Evolutionary conservation across 768 basidiomycete species (phyloP), one percentile per base, ranked within the genome.

Genomic region (Basidioascus undulatus): DNA sequence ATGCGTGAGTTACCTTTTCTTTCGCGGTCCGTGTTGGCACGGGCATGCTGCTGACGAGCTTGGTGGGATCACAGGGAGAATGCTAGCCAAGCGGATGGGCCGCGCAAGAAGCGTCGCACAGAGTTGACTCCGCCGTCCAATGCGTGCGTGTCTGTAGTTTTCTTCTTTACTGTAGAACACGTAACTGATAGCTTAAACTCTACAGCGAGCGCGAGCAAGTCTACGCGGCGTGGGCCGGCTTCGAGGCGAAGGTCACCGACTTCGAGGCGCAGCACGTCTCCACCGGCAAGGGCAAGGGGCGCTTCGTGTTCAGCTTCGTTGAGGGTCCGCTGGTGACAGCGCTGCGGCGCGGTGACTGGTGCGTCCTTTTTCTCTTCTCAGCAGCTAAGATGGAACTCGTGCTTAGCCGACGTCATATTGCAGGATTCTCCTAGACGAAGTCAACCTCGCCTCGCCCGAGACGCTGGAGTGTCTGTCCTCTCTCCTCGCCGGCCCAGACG

Each of bases 291-390:
- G 76, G 75, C 37, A 76, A 78, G 50, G 74, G 80, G 21, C 86
- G 80, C 54, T 78, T 92, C 52, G 79, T 86, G 0, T 96, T 96
- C 53, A 73, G 74, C 8, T 96, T 94, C 51, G 74, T 96, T 2
- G 92, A 98, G 54, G 92, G 89, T 0, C 87, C 92, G 11, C 62
- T 98, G n/a, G 72, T 92, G 19, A 79, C 75, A 50, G 92, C 92
- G 3, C 58, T 98, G 42, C 68, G 76, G 23, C 67, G 66, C 35
- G 92, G 92, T 5, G 72, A 89, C 55, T 98, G 92, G 92, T 89
- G 51, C 50, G 77, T 61, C 16, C n/a, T 19, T 36, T 26, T 15
- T 12, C 25, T 33, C 28, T n/a, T 33, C 44, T 18, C 38, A 18
- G 32, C 12, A 18, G 26, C 34, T 48, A 8, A 43, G 28, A 19